Conservation (phyloP, 768 basidiomycete genomes). For the Lactarius hengduanensis region DNA sequence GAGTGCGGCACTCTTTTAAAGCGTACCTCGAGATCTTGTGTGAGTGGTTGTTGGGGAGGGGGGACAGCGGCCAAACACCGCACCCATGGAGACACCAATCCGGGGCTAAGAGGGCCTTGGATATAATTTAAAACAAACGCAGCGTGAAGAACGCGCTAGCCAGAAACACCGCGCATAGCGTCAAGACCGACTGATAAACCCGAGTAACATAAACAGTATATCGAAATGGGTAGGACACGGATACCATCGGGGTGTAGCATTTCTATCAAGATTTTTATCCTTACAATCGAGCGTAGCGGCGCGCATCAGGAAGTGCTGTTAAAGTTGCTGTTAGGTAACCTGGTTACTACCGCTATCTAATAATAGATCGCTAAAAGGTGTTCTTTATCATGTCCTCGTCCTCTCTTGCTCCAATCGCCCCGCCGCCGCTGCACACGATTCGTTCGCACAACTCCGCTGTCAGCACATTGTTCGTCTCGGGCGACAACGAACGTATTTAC, state of each 20-base stretch:
- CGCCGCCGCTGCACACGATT: constrained; percentile 70
- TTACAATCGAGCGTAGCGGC: no score
- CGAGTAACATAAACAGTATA: no score
- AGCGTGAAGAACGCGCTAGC: not conserved
- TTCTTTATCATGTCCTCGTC: constrained; percentile 2
- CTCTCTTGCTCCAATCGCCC: constrained; percentile 26
- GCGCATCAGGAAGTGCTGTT: no score
- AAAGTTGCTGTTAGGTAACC: no score
- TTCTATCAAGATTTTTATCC: no score
- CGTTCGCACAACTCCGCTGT: constrained; percentile 70
- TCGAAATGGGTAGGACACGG: no score
- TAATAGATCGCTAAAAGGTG: not conserved
- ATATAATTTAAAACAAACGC: not conserved
- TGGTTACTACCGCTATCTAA: not conserved
- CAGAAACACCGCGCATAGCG: not conserved
- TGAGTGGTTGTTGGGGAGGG: no score
- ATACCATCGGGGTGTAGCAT: no score
- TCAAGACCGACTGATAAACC: no score
- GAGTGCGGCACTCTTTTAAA: no score
- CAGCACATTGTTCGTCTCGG: constrained; percentile 58
- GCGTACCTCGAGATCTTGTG: not conserved
- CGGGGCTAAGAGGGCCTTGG: not conserved
- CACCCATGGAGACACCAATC: not conserved
- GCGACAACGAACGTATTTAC: constrained; percentile 77
- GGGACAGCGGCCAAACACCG: no score